phyloP scores from a whole-genome alignment of 768 basidiomycete species.

The Xanthoconium stramineum region DNA sequence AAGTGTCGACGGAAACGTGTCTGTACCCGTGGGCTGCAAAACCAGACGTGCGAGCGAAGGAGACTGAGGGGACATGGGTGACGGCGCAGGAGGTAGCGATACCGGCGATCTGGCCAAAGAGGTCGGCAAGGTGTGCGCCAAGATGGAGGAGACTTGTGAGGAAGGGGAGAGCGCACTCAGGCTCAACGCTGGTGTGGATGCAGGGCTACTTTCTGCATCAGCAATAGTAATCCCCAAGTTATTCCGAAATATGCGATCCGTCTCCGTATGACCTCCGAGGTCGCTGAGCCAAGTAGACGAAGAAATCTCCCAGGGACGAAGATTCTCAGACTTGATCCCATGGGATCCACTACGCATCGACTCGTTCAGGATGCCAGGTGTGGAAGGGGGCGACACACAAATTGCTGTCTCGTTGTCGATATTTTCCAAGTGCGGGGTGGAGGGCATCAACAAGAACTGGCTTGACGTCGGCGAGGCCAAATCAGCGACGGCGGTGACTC shows the following conservation, averaged over 20 bases:
- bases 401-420: constrained; percentile 8
- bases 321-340: constrained; percentile 13
- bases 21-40: constrained; percentile 28
- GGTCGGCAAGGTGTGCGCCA: constrained; percentile 13
- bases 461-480: constrained; percentile 28
- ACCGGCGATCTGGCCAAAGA: constrained; percentile 15
- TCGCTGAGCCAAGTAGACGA: constrained; percentile 32
- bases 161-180: constrained; percentile 22
- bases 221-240: constrained; percentile 14
- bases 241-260: constrained; percentile 29
- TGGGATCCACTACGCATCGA: constrained; percentile 5
- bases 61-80: constrained; percentile 14
- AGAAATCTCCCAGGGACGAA: constrained; percentile 17
- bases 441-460: constrained; percentile 27
- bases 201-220: constrained; percentile 20
- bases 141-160: constrained; percentile 13
- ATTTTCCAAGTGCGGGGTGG: constrained; percentile 17
- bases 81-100: constrained; percentile 14
- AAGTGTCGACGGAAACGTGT: constrained; percentile 31
- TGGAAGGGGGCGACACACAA: constrained; percentile 11
- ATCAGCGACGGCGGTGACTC: constrained; percentile 6
- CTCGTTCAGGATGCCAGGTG: constrained; percentile 3
- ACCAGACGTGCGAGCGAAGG: constrained; percentile 16
- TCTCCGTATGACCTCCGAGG: constrained; percentile 31
- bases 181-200: constrained; percentile 25